Evolutionary conservation across 2,329 filamentous ascomycete genomes (phyloP).

Genomic region (Plectosphaerella cucumerina): DNA sequence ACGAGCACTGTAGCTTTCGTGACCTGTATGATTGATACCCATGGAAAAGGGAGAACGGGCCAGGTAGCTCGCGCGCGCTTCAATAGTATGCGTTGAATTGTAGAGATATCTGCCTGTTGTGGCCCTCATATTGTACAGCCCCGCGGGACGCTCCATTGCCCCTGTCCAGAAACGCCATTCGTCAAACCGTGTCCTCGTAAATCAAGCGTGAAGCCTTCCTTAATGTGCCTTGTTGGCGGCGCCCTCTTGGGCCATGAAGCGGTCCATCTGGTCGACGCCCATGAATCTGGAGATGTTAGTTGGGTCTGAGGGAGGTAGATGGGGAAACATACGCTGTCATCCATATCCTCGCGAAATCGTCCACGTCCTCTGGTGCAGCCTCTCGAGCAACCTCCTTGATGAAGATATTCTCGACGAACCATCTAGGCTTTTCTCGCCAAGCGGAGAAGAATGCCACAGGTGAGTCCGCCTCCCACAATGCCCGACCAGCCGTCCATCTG

Average conservation of each 20-base stretch:
- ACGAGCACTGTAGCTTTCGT: not conserved
- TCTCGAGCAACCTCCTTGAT: conserved; percentile 32
- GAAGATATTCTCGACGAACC: conserved; percentile 25
- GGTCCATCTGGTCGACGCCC: conserved; percentile 12
- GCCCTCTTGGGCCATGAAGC: conserved; percentile 3
- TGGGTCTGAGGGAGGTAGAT: no score
- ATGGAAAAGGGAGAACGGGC: not conserved
- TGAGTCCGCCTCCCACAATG: conserved; percentile 37
- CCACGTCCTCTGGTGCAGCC: conserved; percentile 29
- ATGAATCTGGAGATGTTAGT: conserved; percentile 4
- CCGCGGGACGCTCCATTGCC: no score
- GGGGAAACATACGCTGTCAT: conserved; percentile 28
- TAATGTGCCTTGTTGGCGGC: not conserved
- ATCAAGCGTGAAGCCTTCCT: no score
- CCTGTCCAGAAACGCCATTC: no score
- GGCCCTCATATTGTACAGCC: no score
- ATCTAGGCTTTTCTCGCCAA: conserved; percentile 39
- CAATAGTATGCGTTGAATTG: no score
- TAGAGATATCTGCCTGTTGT: no score
- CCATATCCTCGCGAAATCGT: conserved; percentile 34
- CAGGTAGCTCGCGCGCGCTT: no score
- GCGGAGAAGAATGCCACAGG: conserved; percentile 37
- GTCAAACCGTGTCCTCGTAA: no score
- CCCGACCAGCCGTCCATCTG: conserved; percentile 33
- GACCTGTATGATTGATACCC: conserved; percentile 6